Base-by-base conservation (phyloP, 2,329 filamentous ascomycete genomes). In the Apiospora arundinis region DNA sequence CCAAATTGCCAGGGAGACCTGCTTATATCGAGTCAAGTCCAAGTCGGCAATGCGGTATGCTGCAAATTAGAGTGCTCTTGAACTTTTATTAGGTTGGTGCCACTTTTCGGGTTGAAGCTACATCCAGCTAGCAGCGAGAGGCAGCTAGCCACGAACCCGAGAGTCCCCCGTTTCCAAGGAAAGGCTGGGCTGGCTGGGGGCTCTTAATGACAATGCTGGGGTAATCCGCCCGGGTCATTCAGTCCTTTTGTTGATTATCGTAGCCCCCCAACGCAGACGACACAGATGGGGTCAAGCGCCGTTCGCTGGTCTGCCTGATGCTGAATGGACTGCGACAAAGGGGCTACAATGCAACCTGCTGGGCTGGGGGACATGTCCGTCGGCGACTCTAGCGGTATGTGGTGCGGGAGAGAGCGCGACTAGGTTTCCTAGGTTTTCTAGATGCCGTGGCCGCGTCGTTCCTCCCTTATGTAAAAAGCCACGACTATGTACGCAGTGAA, bases 1-100 rank as follows among this genome's bases (percentile, higher is more conserved):
- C 18, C 56, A 63, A 23, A 63, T 63, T 63, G 56, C 4, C 56
- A 40, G 32, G 56, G 56, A 40, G 32, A 63, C 56, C 56, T n/a
- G 56, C 56, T 63, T 23, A 40, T 63, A 63, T 63, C 37, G 56
- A 40, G n/a, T 63, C 56, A 63, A 40, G 56, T 40, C 8, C 56
- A 63, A 40, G 56, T 40, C 8, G n/a, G 56, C 56, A 63, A n/a
- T 23, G 52, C 52, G 16, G 32, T 48, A n/a, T 48, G 18, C 18
- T 32, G 56, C 56, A 63, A 63, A 63, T 63, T 63, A 63, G 56
- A 63, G 32, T 4, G 56, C 56, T 40, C 28, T 32, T 37, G 21
- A 11, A 16, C 16, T 45, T 16, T 11, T 40, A 63, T 40, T 40
- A 63, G 56, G 16, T 40, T 40, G 2, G 56, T 32, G 56, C 56